These are phyloP conservation scores for Colletotrichum eremochloae DNA, from an alignment of 2,329 filamentous ascomycete species.

Conservation along the genomic window DNA sequence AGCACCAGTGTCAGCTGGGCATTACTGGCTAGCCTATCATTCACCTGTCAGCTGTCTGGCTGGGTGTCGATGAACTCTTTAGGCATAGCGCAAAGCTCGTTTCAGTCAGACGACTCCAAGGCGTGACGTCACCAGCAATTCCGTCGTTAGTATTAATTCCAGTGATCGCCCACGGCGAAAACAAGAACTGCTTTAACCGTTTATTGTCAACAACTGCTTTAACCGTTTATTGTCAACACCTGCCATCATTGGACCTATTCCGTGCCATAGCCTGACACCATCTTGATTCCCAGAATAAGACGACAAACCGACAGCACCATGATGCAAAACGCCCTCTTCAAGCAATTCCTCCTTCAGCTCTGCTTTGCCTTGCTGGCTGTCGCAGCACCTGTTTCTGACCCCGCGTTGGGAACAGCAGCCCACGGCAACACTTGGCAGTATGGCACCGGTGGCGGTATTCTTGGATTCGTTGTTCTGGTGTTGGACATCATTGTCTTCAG, in stretches of 20 bases:
- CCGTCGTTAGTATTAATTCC: constrained; percentile 1
- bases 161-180: background rate
- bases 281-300: background rate
- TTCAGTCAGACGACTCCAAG: constrained; percentile 9
- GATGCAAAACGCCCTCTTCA: constrained; percentile 46
- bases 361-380: constrained; percentile 63
- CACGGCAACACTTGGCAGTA: constrained; percentile 66
- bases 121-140: constrained; percentile 11
- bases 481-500: constrained; percentile 74
- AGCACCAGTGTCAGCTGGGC: background rate
- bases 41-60: background rate
- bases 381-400: constrained; percentile 64
- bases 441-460: constrained; percentile 71
- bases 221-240: background rate
- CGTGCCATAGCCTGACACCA: background rate
- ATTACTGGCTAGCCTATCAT: background rate
- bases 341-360: constrained; percentile 64
- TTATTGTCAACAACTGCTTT: background rate
- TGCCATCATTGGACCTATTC: no score
- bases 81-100: constrained; percentile 15
- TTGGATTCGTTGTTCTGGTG: constrained; percentile 72
- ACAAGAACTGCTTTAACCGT: background rate
- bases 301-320: constrained; percentile 3
- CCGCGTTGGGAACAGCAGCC: constrained; percentile 56
- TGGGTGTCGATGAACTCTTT: background rate